Evolutionary conservation across 257 asterid species (phyloP).

Genomic region (Mitragyna speciosa): DNA sequence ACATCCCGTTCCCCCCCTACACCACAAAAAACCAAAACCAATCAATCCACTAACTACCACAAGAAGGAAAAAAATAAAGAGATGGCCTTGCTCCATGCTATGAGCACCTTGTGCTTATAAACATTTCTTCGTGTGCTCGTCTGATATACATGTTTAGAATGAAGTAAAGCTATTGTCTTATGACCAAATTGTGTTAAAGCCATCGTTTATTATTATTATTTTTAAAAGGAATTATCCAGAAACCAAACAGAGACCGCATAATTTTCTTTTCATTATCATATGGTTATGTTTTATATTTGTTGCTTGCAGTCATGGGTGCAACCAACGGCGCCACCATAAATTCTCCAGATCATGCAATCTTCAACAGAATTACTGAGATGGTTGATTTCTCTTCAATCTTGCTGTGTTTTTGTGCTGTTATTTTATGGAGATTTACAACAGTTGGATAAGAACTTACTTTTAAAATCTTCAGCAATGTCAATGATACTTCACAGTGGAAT

Average conservation of each 20-base stretch:
- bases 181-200: background rate
- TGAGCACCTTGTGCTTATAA: background rate
- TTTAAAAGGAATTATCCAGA: background rate
- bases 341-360: background rate
- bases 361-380: background rate
- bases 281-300: background rate
- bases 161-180: background rate
- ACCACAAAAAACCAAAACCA: no score
- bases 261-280: background rate
- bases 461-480: constrained; percentile 9
- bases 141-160: background rate
- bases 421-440: background rate
- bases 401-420: background rate
- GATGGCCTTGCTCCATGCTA: background rate
- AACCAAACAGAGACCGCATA: background rate
- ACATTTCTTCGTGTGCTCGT: background rate
- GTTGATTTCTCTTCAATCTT: background rate
- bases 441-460: background rate
- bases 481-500: constrained; percentile 2
- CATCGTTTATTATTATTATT: background rate
- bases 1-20: no score
- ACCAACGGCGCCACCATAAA: background rate
- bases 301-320: constrained; percentile 9
- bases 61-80: background rate
- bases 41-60: no score